phyloP scores from a whole-genome alignment of 768 basidiomycete genomes.

The Lentinus tigrinus region DNA sequence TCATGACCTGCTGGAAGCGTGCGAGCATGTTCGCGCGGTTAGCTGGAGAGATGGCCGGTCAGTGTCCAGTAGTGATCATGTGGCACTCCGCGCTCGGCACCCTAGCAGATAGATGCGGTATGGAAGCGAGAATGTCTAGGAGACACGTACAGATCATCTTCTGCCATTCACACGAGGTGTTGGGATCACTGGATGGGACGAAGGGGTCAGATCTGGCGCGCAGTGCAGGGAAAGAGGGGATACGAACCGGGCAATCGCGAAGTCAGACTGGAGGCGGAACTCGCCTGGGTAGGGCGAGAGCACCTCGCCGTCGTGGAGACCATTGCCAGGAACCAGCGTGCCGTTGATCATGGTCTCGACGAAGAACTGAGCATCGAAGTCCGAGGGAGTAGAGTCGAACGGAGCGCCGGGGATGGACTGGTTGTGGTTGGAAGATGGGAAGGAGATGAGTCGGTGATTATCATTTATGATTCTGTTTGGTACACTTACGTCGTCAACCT shows the following conservation, averaged over 20 bases:
- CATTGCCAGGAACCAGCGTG: constrained; percentile 1
- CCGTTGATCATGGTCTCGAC: constrained; percentile 13
- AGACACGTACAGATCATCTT: neutral
- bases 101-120: neutral
- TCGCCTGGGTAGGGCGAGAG: constrained; percentile 7
- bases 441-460: neutral
- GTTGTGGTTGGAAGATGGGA: neutral
- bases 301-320: neutral
- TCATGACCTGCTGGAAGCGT: neutral
- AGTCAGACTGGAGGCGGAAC: constrained; percentile 5
- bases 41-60: neutral
- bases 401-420: constrained; percentile 1
- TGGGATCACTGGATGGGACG: neutral
- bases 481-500: constrained; percentile 18
- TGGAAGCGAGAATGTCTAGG: neutral
- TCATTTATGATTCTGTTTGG: neutral
- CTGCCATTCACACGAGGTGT: constrained; percentile 9
- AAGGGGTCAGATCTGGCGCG: neutral
- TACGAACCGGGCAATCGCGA: constrained; percentile 1
- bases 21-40: neutral
- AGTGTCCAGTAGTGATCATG: neutral
- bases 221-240: no score
- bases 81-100: neutral
- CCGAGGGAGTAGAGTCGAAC: constrained; percentile 5
- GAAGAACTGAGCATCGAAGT: constrained; percentile 12